phyloP scores from a whole-genome alignment of 208 protist genomes.

The Wallacemonas rigidus region DNA sequence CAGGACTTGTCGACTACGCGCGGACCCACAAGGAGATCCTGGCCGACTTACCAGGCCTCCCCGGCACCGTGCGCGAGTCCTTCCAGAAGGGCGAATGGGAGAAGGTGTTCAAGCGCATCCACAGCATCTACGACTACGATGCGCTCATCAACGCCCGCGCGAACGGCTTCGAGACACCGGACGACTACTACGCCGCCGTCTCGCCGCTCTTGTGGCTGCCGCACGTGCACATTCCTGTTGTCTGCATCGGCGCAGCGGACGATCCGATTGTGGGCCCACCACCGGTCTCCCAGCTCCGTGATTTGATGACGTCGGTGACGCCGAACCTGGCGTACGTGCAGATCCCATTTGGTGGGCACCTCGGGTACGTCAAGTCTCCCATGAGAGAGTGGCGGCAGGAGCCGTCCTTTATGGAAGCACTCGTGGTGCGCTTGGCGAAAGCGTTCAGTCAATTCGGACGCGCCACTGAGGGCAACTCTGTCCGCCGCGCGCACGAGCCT shows the following conservation, averaged over 20 bases:
- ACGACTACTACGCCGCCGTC: conserved; percentile 69
- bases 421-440: conserved; percentile 12
- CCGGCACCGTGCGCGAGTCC: conserved; percentile 26
- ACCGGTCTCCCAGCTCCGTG: conserved; percentile 27
- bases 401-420: conserved; percentile 44
- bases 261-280: conserved; percentile 57
- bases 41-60: conserved; percentile 38
- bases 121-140: conserved; percentile 62
- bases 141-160: conserved; percentile 55
- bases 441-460: neutral
- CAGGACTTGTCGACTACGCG: conserved; percentile 45
- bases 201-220: conserved; percentile 44
- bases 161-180: conserved; percentile 48
- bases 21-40: conserved; percentile 55
- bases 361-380: conserved; percentile 49
- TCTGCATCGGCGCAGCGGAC: conserved; percentile 63
- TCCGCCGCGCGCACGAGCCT: neutral
- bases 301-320: conserved; percentile 32
- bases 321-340: conserved; percentile 47
- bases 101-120: conserved; percentile 33
- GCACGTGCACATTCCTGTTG: conserved; percentile 43
- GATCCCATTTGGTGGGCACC: conserved; percentile 58
- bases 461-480: neutral
- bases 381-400: conserved; percentile 40
- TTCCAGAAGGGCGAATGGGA: conserved; percentile 30